These are phyloP conservation scores for Fragaria ananassa DNA, from an alignment of 306 rosid species.

Conservation along the genomic window DNA sequence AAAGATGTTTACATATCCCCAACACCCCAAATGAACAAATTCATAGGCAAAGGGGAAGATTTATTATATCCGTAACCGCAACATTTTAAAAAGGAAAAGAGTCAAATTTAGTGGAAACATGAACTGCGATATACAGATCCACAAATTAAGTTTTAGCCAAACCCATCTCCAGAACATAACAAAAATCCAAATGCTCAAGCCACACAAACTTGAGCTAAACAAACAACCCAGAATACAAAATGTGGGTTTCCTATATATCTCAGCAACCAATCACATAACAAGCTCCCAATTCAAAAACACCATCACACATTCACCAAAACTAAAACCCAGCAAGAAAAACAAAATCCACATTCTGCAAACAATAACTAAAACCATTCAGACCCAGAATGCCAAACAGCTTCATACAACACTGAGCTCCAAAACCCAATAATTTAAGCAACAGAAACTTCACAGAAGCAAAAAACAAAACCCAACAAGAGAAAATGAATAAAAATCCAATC, in stretches of 20 bases:
- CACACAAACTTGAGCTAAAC: conserved; percentile 1
- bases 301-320: background rate
- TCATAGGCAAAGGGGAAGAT: background rate
- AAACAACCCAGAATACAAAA: background rate
- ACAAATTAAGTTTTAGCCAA: background rate
- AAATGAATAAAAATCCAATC: background rate
- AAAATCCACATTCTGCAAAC: background rate
- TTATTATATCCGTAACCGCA: background rate
- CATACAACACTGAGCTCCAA: background rate
- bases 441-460: background rate
- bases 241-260: background rate
- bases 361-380: background rate
- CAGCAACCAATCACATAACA: conserved; percentile 6
- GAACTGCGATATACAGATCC: conserved; percentile 21
- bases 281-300: conserved; percentile 14
- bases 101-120: background rate
- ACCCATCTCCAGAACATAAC: background rate
- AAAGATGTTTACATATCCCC: background rate
- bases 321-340: background rate
- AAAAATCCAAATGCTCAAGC: conserved; percentile 11
- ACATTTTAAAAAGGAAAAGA: background rate
- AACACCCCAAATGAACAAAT: conserved; percentile 3
- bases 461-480: background rate
- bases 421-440: background rate
- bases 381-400: background rate